phyloP scores from a whole-genome alignment of 352 stramenopile species.

The Halophytophthora batemanensis region DNA sequence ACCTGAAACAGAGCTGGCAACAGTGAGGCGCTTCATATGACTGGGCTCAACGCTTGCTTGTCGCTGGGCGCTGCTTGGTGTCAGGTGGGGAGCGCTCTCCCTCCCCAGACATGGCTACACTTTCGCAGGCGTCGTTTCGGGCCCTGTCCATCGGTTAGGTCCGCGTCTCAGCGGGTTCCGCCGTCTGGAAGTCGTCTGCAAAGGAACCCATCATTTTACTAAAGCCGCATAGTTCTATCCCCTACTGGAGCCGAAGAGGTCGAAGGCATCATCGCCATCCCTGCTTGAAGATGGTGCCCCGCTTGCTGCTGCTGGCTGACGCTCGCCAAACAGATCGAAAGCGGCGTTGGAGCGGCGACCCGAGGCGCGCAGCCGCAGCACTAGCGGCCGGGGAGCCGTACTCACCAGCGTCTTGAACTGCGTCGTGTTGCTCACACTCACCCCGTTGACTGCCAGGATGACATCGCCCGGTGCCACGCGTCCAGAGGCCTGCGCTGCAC shows the following conservation, averaged over 20 bases:
- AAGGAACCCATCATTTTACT: too few relatives aligned
- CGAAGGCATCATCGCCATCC: constrained; percentile 4
- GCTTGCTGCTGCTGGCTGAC: constrained; percentile 5
- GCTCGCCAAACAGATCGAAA: constrained; percentile 75
- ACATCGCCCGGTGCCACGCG: constrained; percentile 58
- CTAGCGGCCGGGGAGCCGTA: constrained; percentile 49
- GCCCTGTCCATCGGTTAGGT: too few relatives aligned
- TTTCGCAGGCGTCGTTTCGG: background rate
- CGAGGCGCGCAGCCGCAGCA: constrained; percentile 63
- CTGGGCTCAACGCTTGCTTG: constrained; percentile 2
- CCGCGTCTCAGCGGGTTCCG: too few relatives aligned
- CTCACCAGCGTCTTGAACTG: constrained; percentile 76
- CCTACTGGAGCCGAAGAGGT: constrained; percentile 23
- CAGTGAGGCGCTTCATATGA: constrained; percentile 5
- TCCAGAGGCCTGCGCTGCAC: constrained; percentile 46
- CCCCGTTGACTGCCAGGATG: constrained; percentile 71
- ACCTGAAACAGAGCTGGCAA: too few relatives aligned
- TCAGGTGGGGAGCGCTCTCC: constrained; percentile 8
- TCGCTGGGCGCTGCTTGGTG: constrained; percentile 8
- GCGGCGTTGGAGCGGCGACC: constrained; percentile 39
- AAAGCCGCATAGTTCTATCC: background rate
- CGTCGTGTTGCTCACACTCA: constrained; percentile 56
- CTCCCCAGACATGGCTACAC: constrained; percentile 8
- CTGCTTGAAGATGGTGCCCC: background rate
- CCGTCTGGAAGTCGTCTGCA: too few relatives aligned